Evolutionary conservation across 805 yeast genomes (phyloP), one percentile per base, ranked within the genome.

Genomic region (Cyberlindnera petersonii): DNA sequence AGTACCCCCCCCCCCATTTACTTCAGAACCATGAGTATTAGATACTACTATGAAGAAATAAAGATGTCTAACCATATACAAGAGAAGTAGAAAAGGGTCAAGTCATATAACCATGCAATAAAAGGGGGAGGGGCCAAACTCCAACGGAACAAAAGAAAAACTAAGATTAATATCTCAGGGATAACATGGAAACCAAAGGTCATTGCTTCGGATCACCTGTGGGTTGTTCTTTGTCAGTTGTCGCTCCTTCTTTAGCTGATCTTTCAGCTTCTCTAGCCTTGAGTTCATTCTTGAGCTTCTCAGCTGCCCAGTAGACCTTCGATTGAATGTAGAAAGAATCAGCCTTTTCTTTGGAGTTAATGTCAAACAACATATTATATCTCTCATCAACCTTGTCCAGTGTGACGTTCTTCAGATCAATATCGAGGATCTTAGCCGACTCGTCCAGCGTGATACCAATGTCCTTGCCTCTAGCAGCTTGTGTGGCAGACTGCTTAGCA

Each of bases 301-400:
- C 98, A 76, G 88, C 85, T 18, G 98, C 97, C 62, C 96, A 77
- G 63, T 77, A 88, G 18, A 93, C 91, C 66, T 93, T 93, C 37
- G 93, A 81, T 59, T 93, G 98, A 36, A 93, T 60, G 57, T 91
- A 93, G 59, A 93, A 91, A 29, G 95, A 84, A 30, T 95, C 96
- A n/a, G 96, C 95, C 62, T 88, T 87, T 45, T 89, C 97, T 61
- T 86, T 87, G 21, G 93, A 77, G 66, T 93, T 93, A 40, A 87
- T 85, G 33, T 85, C 86, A 52, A 89, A 93, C 50, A 93, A 65
- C 52, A 86, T 86, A 43, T 82, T 77, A 66, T 82, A 93, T 59
- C 84, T 83, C 42, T 73, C 74, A 44, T 80, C 77, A 26, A 83
- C 66, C 50, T 77, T 77, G 35, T 79, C 84, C 38, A 77, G 63